Percentiles rank a stretch among this genome's conserved stretches.
phyloP scores from a whole-genome alignment of 1,139 yeast genomes.

The Nadsonia starkeyi-henricii region DNA sequence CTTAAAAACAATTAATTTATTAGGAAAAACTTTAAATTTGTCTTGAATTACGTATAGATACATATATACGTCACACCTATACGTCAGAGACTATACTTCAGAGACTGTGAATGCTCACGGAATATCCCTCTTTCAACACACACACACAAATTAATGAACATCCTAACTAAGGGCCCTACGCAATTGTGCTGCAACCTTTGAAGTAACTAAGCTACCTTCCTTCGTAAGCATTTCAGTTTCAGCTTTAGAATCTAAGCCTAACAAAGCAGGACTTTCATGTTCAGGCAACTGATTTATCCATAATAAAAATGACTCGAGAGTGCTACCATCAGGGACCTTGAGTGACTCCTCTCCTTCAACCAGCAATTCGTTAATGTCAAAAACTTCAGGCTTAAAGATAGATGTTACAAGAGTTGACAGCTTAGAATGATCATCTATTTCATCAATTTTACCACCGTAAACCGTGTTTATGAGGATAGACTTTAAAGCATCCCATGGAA shows the following conservation, averaged over 20 bases:
- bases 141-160: too few species aligned
- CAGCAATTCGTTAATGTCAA: conserved; percentile 25
- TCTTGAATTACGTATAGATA: too few species aligned
- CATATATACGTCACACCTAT: too few species aligned
- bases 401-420: conserved; percentile 20
- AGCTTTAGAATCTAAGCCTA: conserved; percentile 38
- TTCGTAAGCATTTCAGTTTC: conserved; percentile 22
- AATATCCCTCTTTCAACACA: too few species aligned
- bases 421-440: conserved; percentile 28
- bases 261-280: conserved; percentile 49
- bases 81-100: too few species aligned
- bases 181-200: neutral
- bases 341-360: conserved; percentile 21
- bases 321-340: conserved; percentile 36
- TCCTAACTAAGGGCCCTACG: neutral
- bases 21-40: too few species aligned
- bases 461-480: conserved; percentile 40
- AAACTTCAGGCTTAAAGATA: conserved; percentile 26
- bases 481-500: conserved; percentile 47
- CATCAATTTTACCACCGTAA: conserved; percentile 65
- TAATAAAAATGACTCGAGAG: conserved; percentile 23
- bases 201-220: conserved; percentile 11
- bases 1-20: too few species aligned
- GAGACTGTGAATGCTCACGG: too few species aligned
- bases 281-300: conserved; percentile 50